Base-by-base conservation (phyloP, 352 stramenopile genomes). In the Hyaloperonospora arabidopsidis region DNA sequence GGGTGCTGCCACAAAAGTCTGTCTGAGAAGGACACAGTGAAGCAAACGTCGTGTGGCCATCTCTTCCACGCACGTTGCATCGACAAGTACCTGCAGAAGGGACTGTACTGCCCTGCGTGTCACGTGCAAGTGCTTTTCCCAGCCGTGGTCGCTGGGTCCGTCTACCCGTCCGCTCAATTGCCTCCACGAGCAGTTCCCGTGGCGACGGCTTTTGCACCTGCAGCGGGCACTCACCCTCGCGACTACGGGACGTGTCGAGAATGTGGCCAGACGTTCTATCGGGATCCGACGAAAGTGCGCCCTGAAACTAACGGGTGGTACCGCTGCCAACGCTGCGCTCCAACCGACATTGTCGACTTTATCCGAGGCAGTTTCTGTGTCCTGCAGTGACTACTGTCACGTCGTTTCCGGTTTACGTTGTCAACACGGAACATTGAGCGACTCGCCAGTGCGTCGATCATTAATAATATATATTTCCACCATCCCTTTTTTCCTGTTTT, bases 281-380 rank as follows among this genome's bases (percentile, higher is more conserved):
- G 79, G 3, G 72, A 88, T 39, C 68, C 60, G 1, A 55, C 38
- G 6, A 73, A 68, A 19, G 63, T 87, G 14, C 72, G 67, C 1
- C 77, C 79, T 0, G 76, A 86, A 28, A 88, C 79, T 3, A 83
- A 75, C 43, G 77, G 62, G 2, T 90, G 76, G 72, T 87, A 85
- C 52, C 74, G 79, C 41, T 90, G 79, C 54, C 55, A 75, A 18
- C 59, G 66, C 45, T 90, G 79, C 52, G 69, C 76, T 25, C 59
- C 57, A 5, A 71, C 63, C 23, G 70, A 88, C 55, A 75, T 76
- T 32, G 49, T 79, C 23, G 58, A 74, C 2, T 69, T 87, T 41
- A 36, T 84, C 10, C 72, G 74, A 3, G 66, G 59, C 18, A 88
- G 77, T 38, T 57, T 57, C 47, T 90, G 79, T 50, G 56, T 56